These are phyloP conservation scores for Sonneratia alba DNA, from an alignment of 345 rosid genomes.

Conservation along the genomic window DNA sequence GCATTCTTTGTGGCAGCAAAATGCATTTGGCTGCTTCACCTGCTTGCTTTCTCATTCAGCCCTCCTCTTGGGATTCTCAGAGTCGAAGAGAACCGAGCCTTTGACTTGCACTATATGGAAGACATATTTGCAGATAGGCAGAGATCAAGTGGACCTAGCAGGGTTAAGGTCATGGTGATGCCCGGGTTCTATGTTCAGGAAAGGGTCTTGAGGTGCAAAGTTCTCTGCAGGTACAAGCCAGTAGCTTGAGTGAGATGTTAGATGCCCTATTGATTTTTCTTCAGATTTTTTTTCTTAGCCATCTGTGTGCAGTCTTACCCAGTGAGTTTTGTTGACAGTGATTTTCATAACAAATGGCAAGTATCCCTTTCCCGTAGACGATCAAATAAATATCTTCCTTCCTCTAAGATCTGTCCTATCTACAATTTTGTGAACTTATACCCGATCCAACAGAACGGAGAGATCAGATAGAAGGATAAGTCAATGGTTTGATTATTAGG, in stretches of 20 bases:
- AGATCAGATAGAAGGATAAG: too few species aligned
- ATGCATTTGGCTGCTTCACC: slow-evolving; percentile 94
- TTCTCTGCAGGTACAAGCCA: slow-evolving; percentile 70
- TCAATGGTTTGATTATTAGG: too few species aligned
- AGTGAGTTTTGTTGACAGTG: too few species aligned
- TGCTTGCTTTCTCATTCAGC: slow-evolving; percentile 84
- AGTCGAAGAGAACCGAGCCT: slow-evolving; percentile 65
- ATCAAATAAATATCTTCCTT: too few species aligned
- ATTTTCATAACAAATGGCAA: too few species aligned
- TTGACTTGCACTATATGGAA: slow-evolving; percentile 77
- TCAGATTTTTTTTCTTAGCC: background rate
- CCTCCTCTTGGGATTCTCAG: slow-evolving; percentile 68
- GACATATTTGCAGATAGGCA: slow-evolving; percentile 66
- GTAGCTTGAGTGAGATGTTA: slow-evolving; percentile 11
- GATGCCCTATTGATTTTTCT: background rate
- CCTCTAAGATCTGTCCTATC: too few species aligned
- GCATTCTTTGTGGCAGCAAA: slow-evolving; percentile 86
- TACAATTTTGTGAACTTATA: too few species aligned
- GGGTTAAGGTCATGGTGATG: slow-evolving; percentile 88
- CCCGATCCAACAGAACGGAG: too few species aligned
- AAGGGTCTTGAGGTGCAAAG: slow-evolving; percentile 83
- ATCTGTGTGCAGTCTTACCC: background rate
- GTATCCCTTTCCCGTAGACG: too few species aligned
- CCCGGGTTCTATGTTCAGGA: slow-evolving; percentile 84
- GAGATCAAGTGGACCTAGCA: slow-evolving; percentile 28